Evolutionary conservation across 148 eudicot species (phyloP).

Genomic region (Euryodendron excelsum): DNA sequence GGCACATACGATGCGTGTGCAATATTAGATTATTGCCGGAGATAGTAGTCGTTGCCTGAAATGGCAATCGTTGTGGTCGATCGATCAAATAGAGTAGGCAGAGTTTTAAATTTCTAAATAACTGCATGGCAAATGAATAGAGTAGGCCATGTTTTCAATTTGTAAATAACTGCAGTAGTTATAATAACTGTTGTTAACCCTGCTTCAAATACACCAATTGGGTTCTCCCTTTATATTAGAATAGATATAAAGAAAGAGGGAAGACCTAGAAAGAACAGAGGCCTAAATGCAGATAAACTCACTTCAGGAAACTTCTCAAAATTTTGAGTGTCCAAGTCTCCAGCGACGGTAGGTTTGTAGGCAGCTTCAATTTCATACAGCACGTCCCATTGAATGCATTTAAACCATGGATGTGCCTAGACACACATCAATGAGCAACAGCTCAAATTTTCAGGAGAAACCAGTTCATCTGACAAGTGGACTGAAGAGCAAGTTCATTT

Average conservation of each 20-base stretch:
- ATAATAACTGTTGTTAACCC: too few species aligned
- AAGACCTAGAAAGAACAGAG: not conserved
- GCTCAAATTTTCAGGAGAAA: not conserved
- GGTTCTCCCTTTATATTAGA: too few species aligned
- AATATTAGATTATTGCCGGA: too few species aligned
- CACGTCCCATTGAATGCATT: slow-evolving; percentile 51
- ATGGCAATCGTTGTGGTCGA: too few species aligned
- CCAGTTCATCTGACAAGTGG: not conserved
- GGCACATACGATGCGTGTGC: too few species aligned
- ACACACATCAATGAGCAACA: slow-evolving; percentile 11
- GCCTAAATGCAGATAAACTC: slow-evolving; percentile 15
- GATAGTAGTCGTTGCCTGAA: too few species aligned
- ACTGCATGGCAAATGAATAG: too few species aligned
- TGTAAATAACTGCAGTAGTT: too few species aligned
- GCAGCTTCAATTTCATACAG: slow-evolving; percentile 82
- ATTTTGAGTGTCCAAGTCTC: slow-evolving; percentile 71
- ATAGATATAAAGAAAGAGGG: not conserved
- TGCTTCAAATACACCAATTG: too few species aligned
- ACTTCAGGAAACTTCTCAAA: slow-evolving; percentile 69
- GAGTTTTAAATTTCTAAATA: too few species aligned
- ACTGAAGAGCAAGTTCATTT: not conserved
- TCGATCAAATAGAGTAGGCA: too few species aligned
- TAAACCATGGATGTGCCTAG: slow-evolving; percentile 75
- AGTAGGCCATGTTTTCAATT: too few species aligned
- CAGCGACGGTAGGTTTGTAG: slow-evolving; percentile 56